Evolutionary conservation across 192 early-diverging fungal genomes (phyloP).

Genomic region (Coemansia sp.): DNA sequence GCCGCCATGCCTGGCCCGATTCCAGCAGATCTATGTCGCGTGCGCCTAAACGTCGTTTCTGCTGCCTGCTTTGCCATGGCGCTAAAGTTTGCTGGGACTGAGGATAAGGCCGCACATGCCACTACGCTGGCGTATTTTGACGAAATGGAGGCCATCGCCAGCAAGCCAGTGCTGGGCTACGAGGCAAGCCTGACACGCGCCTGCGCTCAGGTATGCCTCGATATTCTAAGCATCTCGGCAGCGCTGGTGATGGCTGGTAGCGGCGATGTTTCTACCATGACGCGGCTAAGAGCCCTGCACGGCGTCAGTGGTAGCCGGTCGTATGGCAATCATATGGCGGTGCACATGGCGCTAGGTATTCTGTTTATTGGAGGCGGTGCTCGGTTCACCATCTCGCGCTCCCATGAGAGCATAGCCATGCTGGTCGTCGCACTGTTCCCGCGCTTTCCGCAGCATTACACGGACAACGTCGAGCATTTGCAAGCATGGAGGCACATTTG

Average conservation of each 20-base stretch:
- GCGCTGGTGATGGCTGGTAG: constrained; percentile 83
- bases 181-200: constrained; percentile 61
- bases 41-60: constrained; percentile 29
- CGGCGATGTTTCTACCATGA: constrained; percentile 67
- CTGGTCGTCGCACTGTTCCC: constrained; percentile 47
- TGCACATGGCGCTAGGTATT: constrained; percentile 50
- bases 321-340: constrained; percentile 55
- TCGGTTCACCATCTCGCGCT: constrained; percentile 41
- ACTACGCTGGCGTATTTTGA: constrained; percentile 38
- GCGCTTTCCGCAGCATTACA: constrained; percentile 39
- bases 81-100: constrained; percentile 44
- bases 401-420: constrained; percentile 37
- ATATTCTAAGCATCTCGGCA: constrained; percentile 64
- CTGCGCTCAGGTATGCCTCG: constrained; percentile 67
- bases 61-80: constrained; percentile 48
- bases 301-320: constrained; percentile 26
- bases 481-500: constrained; percentile 57
- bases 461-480: constrained; percentile 50
- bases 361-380: constrained; percentile 49
- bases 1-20: neutral
- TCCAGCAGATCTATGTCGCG: constrained; percentile 31
- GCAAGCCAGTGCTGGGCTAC: constrained; percentile 29
- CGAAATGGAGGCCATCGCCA: constrained; percentile 22
- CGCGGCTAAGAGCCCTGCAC: constrained; percentile 62
- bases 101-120: constrained; percentile 24